Conservation (phyloP, 805 yeast genomes). For the Myxozyma udenii region DNA sequence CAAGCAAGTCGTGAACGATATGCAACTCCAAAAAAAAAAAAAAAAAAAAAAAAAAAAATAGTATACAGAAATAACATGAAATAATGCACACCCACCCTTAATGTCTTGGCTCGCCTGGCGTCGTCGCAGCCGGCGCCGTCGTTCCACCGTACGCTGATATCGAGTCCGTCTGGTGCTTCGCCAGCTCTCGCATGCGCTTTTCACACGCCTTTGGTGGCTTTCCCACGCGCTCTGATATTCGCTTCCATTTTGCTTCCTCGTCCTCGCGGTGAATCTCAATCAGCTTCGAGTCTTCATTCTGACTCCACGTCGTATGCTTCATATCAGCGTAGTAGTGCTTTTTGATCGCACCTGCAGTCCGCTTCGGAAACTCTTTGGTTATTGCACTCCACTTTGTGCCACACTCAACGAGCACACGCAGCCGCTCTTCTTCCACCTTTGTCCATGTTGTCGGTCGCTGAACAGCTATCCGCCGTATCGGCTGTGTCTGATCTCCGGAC, state of each 20-base stretch:
- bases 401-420: conserved; percentile 30
- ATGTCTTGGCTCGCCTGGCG: neutral
- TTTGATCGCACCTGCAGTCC: conserved; percentile 37
- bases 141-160: neutral
- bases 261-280: conserved; percentile 31
- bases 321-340: conserved; percentile 37
- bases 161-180: conserved; percentile 4
- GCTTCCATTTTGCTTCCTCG: conserved; percentile 33
- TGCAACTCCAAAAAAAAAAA: no score
- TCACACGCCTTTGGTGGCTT: conserved; percentile 34
- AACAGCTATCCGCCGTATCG: neutral
- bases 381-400: conserved; percentile 35
- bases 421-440: conserved; percentile 26
- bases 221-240: conserved; percentile 33
- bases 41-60: no score
- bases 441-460: conserved; percentile 27
- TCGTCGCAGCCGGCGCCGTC: neutral
- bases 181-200: conserved; percentile 29
- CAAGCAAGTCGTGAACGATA: neutral
- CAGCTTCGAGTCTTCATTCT: conserved; percentile 32
- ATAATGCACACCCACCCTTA: neutral
- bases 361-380: conserved; percentile 33
- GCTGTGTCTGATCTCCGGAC: neutral
- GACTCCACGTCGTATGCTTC: conserved; percentile 34
- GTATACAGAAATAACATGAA: neutral